Evolutionary conservation across 1,139 yeast genomes (phyloP).

Genomic region (Pichia sp.): DNA sequence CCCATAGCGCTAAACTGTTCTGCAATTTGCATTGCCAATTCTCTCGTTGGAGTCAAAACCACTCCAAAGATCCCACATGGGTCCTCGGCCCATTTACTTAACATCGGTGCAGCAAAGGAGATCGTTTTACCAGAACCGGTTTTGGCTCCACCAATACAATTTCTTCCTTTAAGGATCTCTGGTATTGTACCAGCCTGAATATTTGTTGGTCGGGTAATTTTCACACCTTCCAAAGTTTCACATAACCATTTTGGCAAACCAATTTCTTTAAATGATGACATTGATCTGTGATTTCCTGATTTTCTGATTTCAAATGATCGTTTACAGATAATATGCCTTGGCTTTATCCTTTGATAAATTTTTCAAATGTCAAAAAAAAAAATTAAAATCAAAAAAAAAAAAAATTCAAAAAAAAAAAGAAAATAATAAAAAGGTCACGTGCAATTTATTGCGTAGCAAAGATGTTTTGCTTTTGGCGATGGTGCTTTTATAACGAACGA

Average conservation of each 20-base stretch:
- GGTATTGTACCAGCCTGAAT: slow-evolving; percentile 91
- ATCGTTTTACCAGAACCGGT: slow-evolving; percentile 98
- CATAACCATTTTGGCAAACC: slow-evolving; percentile 85
- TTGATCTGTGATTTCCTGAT: slow-evolving; percentile 44
- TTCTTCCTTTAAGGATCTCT: slow-evolving; percentile 68
- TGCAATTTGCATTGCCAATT: slow-evolving; percentile 91
- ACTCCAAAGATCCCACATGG: slow-evolving; percentile 90
- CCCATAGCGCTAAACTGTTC: slow-evolving; percentile 95
- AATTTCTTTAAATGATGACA: slow-evolving; percentile 42
- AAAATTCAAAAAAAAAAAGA: too few species aligned
- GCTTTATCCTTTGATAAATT: too few species aligned
- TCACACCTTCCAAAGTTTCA: slow-evolving; percentile 76
- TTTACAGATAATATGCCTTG: slow-evolving; percentile 32
- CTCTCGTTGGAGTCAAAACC: slow-evolving; percentile 90
- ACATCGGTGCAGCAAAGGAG: slow-evolving; percentile 95
- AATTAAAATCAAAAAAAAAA: too few species aligned
- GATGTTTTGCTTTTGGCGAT: too few species aligned
- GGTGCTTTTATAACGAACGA: too few species aligned
- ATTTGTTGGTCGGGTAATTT: slow-evolving; percentile 72
- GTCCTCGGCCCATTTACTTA: slow-evolving; percentile 89
- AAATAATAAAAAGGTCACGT: too few species aligned
- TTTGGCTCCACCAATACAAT: slow-evolving; percentile 97
- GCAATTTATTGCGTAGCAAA: too few species aligned
- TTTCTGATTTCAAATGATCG: slow-evolving; percentile 45
- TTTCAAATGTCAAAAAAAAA: too few species aligned